These are phyloP conservation scores for Acorus calamus DNA, from an alignment of 106 monocot species.

Conservation along the genomic window DNA sequence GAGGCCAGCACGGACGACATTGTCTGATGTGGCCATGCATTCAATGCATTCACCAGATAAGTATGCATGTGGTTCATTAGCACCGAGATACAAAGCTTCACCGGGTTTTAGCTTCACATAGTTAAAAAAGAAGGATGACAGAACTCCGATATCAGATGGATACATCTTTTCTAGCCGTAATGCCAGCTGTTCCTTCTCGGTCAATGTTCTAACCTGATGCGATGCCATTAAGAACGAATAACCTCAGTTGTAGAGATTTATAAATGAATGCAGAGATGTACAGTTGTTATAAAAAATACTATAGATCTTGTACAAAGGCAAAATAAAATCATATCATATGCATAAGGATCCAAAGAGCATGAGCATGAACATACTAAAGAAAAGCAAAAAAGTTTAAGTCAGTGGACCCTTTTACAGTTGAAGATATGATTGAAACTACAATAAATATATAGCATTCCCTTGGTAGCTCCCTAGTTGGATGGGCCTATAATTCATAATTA, in stretches of 20 bases:
- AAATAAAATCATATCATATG: neutral
- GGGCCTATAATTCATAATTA: no score
- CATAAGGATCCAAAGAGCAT: neutral
- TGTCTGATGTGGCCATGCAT: constrained; percentile 97
- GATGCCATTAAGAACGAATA: neutral
- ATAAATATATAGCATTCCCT: no score
- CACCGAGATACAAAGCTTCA: constrained; percentile 72
- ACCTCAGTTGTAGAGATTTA: neutral
- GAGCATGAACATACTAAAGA: neutral
- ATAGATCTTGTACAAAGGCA: no score
- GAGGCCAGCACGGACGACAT: constrained; percentile 96
- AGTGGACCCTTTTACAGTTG: no score
- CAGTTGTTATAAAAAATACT: no score
- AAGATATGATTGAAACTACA: no score
- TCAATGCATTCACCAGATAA: constrained; percentile 88
- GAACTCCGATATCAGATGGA: constrained; percentile 80
- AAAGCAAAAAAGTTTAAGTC: neutral
- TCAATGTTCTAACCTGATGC: constrained; percentile 54
- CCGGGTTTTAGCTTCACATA: constrained; percentile 81
- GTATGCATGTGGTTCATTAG: constrained; percentile 98
- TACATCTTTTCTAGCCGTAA: constrained; percentile 67
- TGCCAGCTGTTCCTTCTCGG: constrained; percentile 76
- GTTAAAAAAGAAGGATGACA: constrained; percentile 86
- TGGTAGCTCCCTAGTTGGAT: no score
- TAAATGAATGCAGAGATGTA: no score